Base-by-base conservation (phyloP, 768 basidiomycete species). In the Serendipita indica region DNA sequence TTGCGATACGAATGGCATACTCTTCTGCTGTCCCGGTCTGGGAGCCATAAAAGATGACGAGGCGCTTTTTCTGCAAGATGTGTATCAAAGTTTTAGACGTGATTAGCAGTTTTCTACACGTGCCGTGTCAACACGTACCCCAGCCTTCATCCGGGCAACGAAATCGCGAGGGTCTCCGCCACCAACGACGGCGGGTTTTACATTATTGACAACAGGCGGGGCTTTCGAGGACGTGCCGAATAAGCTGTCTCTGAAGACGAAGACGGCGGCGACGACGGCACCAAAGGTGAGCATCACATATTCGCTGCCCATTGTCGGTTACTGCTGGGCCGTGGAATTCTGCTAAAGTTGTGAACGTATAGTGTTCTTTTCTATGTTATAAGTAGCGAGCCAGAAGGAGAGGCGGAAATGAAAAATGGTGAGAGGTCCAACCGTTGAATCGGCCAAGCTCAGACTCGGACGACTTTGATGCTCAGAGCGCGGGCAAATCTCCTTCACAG, bases 1-100 rank as follows among this genome's bases (percentile, higher is more conserved):
- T 98, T 13, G 94, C 94, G 7, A 99, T 79, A 69, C 96, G 87
- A 64, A 94, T 91, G 39, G 93, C 93, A 64, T 93, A 96, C 70
- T 99, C 94, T 71, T 98, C 96, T 1, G 94, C 94, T 14, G 94
- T 99, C 60, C 94, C 94, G 0, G 94, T 99, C 69, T 99, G 94
- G 20, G 94, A 97, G 60, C 94, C 94, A 67, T 96, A 99, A 70
- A 99, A 94, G 67, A 98, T 97, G 65, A 89, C 87, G 14, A 94
- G 74, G 62, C 92, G 89, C 71, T 96, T 97, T 80, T 93, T 94
- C 93, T 97, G 66, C 35, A 61, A 45, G 37, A 41, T 58, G 33
- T 16, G 58, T 43, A 61, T 28, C 58, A 32, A 33, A 35, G 10
- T 57, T 60, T 32, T 57, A 6, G 39, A 60, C 58, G 43, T 39